Percentiles rank a stretch among this genome's conserved stretches.
These are phyloP conservation scores for Plasmodium chabaudi DNA, from an alignment of 169 alveolate genomes.

Conservation along the genomic window DNA sequence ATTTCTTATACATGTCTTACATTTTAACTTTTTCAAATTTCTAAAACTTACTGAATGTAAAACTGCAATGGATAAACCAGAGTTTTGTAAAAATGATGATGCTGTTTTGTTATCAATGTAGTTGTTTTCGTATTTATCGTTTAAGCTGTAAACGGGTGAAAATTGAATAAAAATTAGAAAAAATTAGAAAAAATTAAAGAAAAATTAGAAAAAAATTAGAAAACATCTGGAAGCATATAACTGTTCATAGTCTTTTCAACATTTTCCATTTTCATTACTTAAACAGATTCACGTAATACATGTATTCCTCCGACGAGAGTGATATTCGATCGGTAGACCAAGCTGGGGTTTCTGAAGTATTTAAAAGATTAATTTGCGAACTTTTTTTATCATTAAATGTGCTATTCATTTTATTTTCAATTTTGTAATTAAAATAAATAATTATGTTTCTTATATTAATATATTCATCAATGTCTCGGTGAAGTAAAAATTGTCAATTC, in stretches of 20 bases:
- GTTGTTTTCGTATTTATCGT: slow-evolving; percentile 52
- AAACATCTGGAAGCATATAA: background rate
- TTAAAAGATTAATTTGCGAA: background rate
- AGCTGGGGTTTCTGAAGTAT: slow-evolving; percentile 5
- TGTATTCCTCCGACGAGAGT: slow-evolving; percentile 45
- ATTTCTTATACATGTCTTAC: background rate
- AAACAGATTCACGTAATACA: slow-evolving; percentile 34
- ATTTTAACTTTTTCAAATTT: background rate
- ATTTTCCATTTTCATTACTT: slow-evolving; percentile 13
- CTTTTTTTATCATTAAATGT: slow-evolving; percentile 28
- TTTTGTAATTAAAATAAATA: background rate
- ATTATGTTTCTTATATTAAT: too few species aligned
- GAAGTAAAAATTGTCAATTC: too few species aligned
- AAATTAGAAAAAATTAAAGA: background rate
- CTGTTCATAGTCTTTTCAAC: too few species aligned
- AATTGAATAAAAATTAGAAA: background rate
- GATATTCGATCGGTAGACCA: slow-evolving; percentile 70
- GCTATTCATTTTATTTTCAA: slow-evolving; percentile 18
- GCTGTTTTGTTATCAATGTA: slow-evolving; percentile 71
- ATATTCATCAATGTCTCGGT: too few species aligned
- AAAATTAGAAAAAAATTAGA: background rate
- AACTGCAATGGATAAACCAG: slow-evolving; percentile 49
- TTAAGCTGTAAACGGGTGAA: slow-evolving; percentile 45
- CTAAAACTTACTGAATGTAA: slow-evolving; percentile 29
- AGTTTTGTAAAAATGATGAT: slow-evolving; percentile 57